Conservation (phyloP, 139 green algal species). For the Tetradesmus lagerheimii region DNA sequence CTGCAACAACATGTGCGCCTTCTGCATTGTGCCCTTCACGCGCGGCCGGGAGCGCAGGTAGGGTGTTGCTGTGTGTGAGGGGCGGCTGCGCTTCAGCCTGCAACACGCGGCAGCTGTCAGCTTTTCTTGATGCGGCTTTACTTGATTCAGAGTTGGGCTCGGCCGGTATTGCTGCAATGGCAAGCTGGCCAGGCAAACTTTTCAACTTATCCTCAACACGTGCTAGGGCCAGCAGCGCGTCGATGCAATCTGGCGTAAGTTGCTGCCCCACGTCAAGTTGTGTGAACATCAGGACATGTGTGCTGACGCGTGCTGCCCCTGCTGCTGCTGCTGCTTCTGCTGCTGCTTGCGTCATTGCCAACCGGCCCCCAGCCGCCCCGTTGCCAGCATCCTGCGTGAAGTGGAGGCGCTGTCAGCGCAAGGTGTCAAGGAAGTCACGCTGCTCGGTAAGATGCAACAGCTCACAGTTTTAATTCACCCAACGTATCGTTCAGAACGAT, state of each 20-base stretch:
- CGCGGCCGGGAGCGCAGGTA: conserved; percentile 81
- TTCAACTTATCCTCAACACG: no score
- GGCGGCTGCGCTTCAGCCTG: not conserved
- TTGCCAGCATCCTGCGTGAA: conserved; percentile 82
- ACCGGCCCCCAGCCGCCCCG: conserved; percentile 64
- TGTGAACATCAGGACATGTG: no score
- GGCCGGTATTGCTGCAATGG: no score
- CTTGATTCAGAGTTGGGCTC: no score
- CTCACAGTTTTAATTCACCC: no score
- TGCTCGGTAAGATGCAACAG: conserved; percentile 68
- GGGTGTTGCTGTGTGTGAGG: not conserved
- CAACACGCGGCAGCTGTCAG: no score
- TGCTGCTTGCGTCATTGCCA: no score
- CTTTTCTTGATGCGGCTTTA: not conserved
- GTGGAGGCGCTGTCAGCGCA: conserved; percentile 66
- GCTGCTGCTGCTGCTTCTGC: not conserved
- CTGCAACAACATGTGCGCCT: conserved; percentile 95
- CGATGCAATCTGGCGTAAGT: no score
- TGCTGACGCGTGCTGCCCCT: not conserved
- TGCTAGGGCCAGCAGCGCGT: no score
- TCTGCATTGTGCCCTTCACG: conserved; percentile 87
- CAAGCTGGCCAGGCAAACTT: no score
- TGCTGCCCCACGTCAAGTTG: no score
- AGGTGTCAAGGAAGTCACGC: conserved; percentile 85
- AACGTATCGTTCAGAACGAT: no score